These are phyloP conservation scores for Corylus avellana DNA, from an alignment of 306 rosid species.

Conservation along the genomic window DNA sequence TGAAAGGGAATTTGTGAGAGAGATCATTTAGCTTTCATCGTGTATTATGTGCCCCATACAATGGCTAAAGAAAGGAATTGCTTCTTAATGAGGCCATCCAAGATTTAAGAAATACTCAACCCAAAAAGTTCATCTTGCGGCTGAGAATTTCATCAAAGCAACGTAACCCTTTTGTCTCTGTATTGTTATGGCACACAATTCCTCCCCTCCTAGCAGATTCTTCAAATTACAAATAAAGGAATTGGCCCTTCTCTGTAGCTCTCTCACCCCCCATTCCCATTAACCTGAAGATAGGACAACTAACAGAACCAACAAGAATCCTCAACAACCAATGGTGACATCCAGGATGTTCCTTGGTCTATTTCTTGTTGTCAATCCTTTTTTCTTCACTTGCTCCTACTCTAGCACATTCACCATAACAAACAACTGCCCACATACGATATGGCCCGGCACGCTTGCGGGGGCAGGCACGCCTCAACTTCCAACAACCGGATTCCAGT, in stretches of 20 bases:
- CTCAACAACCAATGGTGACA: conserved; percentile 26
- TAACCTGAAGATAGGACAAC: background rate
- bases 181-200: conserved; percentile 17
- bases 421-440: conserved; percentile 70
- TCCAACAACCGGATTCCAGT: conserved; percentile 57
- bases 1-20: conserved; percentile 18
- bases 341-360: conserved; percentile 28
- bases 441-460: conserved; percentile 87
- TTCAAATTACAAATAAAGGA: conserved; percentile 23
- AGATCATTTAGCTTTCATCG: conserved; percentile 27
- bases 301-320: background rate
- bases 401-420: conserved; percentile 58
- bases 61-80: conserved; percentile 65
- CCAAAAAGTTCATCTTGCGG: conserved; percentile 48
- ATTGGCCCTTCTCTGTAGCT: conserved; percentile 23
- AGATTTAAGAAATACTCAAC: conserved; percentile 68
- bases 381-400: conserved; percentile 32
- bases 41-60: conserved; percentile 39
- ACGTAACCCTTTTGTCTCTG: conserved; percentile 41
- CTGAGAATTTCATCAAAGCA: conserved; percentile 49
- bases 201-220: conserved; percentile 30
- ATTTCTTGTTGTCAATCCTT: conserved; percentile 13
- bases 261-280: conserved; percentile 15
- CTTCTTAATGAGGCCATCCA: conserved; percentile 66
- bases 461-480: conserved; percentile 67